These are phyloP conservation scores for Solidago caesia DNA, from an alignment of 129 eudicot genomes.

Conservation along the genomic window DNA sequence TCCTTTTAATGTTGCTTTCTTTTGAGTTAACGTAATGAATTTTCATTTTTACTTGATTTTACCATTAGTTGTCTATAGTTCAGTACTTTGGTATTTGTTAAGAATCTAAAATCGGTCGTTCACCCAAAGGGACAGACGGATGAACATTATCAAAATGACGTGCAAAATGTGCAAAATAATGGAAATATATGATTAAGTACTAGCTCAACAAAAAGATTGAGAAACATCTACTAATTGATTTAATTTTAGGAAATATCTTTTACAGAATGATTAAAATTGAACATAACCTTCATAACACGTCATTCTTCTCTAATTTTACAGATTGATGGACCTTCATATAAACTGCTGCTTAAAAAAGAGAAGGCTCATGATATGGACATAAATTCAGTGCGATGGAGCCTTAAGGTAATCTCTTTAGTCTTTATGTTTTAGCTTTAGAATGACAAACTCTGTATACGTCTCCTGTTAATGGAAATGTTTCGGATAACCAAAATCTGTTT, in stretches of 20 bases:
- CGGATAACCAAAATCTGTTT: background rate
- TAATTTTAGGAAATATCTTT: background rate
- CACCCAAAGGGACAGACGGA: background rate
- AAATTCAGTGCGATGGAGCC: conserved; percentile 85
- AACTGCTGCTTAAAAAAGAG: conserved; percentile 67
- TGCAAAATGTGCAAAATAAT: background rate
- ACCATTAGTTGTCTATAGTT: background rate
- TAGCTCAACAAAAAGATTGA: background rate
- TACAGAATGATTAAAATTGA: too few species aligned
- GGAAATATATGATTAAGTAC: background rate
- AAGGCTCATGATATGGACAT: conserved; percentile 96
- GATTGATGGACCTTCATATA: conserved; percentile 74
- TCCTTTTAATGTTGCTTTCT: background rate
- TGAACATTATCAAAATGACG: background rate
- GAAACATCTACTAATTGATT: background rate
- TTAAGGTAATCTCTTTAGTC: conserved; percentile 43
- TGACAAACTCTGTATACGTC: background rate
- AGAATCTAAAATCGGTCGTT: background rate
- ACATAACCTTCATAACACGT: background rate
- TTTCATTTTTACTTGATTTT: background rate
- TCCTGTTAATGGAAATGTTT: background rate
- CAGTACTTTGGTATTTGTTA: background rate
- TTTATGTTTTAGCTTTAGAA: background rate
- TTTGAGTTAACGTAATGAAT: background rate
- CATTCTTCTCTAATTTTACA: conserved; percentile 22